Conservation (phyloP, 805 yeast species). For the Wickerhamia fluorescens region DNA sequence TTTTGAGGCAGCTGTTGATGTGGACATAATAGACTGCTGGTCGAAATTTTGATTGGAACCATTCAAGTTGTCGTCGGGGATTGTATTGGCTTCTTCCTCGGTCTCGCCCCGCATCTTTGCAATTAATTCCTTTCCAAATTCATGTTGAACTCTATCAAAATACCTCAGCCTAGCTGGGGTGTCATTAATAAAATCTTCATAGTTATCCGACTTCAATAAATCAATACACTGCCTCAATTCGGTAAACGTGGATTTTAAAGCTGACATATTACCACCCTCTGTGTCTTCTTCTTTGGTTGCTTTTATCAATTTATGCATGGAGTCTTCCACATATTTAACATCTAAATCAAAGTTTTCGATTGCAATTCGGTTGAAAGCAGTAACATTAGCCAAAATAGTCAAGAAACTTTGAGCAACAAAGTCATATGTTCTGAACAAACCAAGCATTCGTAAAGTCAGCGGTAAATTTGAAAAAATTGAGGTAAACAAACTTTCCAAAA, state of each 20-base stretch:
- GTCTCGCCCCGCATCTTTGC: constrained; percentile 39
- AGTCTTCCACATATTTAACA: constrained; percentile 63
- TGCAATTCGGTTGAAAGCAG: constrained; percentile 52
- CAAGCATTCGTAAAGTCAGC: constrained; percentile 62
- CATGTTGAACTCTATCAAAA: constrained; percentile 68
- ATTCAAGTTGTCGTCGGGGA: constrained; percentile 3
- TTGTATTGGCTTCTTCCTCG: constrained; percentile 11
- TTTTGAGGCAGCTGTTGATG: constrained; percentile 11
- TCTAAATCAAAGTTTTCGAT: constrained; percentile 72
- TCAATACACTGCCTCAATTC: constrained; percentile 78
- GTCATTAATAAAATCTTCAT: constrained; percentile 56
- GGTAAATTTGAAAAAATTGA: constrained; percentile 83
- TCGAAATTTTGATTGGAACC: constrained; percentile 12
- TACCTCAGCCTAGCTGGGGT: constrained; percentile 38
- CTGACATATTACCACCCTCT: constrained; percentile 32
- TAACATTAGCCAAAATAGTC: constrained; percentile 49
- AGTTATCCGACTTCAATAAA: constrained; percentile 55
- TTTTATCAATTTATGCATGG: constrained; percentile 34
- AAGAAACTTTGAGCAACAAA: constrained; percentile 68
- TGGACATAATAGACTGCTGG: constrained; percentile 17
- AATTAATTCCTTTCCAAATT: constrained; percentile 57
- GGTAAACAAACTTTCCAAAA: constrained; percentile 75
- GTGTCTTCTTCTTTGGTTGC: constrained; percentile 11
- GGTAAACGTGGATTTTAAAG: constrained; percentile 65
- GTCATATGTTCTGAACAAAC: constrained; percentile 85